Base-by-base conservation (phyloP, 2,329 filamentous ascomycete species). In the Plectosphaerella cucumerina region DNA sequence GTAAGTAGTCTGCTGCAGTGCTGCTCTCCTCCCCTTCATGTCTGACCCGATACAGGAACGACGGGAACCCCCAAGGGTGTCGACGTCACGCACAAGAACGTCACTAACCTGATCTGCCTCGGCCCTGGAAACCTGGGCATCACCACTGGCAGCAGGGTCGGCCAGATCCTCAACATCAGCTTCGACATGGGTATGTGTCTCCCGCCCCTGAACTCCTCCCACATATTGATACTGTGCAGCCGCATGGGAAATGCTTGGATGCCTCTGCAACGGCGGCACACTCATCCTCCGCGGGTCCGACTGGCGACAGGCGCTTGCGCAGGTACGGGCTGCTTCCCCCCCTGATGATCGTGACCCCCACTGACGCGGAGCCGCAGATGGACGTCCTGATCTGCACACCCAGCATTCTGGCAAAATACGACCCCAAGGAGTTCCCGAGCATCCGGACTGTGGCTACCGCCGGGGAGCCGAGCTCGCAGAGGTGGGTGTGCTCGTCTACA, bases 21-120 rank as follows among this genome's bases (percentile, higher is more conserved):
- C n/a, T n/a, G n/a, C n/a, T n/a, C n/a, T n/a, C n/a, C n/a, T n/a
- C n/a, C n/a, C n/a, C n/a, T n/a, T n/a, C n/a, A n/a, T n/a, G 14
- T 37, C 35, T 37, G 15, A 37, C 35, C 35, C 41, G 6, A 21
- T 43, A 2, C 17, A 48, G 47, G 47, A 35, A 83, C 78, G 12
- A 82, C 80, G 0, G 79, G 78, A 6, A 72, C 70, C 22, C 79
- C 79, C 2, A 83, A 83, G 58, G 80, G 80, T 1, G 79, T 83
- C 5, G 76, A 83, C 59, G 71, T 82, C 17, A 74, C 72, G 15
- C 81, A 84, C 53, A 62, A 62, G 34, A 80, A 80, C 56, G 76
- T 82, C 17, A 71, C 74, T 15, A 83, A 83, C 60, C 65, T 80
- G 11, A 64, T 82, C 5, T 73, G 75, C 50, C 61, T 74, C 22